Conservation (phyloP, 176 grass and related monocot genomes). For the Paspalum vaginatum region DNA sequence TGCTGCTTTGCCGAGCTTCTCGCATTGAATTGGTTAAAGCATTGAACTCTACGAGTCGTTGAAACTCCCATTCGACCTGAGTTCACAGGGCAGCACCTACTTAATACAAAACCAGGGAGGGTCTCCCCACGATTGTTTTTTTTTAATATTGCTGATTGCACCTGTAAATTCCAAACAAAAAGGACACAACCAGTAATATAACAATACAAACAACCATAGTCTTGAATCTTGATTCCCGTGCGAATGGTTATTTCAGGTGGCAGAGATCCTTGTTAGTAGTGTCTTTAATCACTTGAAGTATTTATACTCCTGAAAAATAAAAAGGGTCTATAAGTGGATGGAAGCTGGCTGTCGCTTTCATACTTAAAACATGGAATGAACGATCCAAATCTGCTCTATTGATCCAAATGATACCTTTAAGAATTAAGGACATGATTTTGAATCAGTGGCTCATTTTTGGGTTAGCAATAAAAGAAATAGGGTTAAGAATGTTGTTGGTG, state of each 20-base stretch:
- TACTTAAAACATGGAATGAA: background rate
- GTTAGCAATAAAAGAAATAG: too few relatives aligned
- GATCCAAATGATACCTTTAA: background rate
- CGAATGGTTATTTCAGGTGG: background rate
- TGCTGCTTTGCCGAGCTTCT: background rate
- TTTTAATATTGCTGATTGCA: too few relatives aligned
- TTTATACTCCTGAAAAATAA: background rate
- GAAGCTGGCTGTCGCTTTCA: background rate
- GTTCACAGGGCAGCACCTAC: too few relatives aligned
- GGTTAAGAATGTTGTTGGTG: too few relatives aligned
- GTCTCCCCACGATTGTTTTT: too few relatives aligned
- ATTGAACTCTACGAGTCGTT: too few relatives aligned
- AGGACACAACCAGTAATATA: background rate
- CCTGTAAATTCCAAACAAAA: constrained; percentile 31
- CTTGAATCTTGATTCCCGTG: constrained; percentile 6
- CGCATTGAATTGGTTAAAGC: too few relatives aligned
- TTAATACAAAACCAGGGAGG: too few relatives aligned
- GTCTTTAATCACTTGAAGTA: background rate
- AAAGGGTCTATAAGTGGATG: background rate
- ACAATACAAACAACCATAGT: constrained; percentile 2
- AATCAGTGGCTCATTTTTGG: too few relatives aligned
- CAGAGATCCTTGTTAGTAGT: background rate
- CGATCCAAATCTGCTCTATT: background rate
- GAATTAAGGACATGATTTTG: too few relatives aligned
- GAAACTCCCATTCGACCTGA: too few relatives aligned